Conservation (phyloP, 805 yeast genomes). For the Starmerella scarabaei region DNA sequence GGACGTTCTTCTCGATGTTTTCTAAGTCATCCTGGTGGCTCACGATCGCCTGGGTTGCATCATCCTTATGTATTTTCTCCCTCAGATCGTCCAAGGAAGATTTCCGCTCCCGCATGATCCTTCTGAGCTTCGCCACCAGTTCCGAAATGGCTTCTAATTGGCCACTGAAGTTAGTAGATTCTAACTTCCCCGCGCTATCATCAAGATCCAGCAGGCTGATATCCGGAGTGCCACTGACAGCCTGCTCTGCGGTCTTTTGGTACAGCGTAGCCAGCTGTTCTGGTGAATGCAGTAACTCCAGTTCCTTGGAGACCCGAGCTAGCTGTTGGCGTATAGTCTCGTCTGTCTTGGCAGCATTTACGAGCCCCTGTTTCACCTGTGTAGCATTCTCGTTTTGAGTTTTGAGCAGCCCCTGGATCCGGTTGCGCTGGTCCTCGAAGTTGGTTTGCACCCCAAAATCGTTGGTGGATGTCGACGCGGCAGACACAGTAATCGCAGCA, state of each 20-base stretch:
- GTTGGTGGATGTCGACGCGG: not conserved
- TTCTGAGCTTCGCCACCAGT: conserved; percentile 46
- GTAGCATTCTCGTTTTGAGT: conserved; percentile 16
- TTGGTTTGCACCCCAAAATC: conserved; percentile 3
- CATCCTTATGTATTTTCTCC: conserved; percentile 58
- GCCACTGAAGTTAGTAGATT: conserved; percentile 22
- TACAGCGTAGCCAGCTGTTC: conserved; percentile 20
- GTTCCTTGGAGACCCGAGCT: conserved; percentile 33
- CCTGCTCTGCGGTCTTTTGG: conserved; percentile 1
- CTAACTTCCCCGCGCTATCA: conserved; percentile 11
- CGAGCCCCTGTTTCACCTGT: conserved; percentile 26
- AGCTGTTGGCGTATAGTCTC: conserved; percentile 36
- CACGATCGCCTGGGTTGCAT: conserved; percentile 63
- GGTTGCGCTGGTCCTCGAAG: conserved; percentile 22
- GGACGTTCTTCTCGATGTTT: conserved; percentile 44
- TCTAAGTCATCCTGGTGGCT: conserved; percentile 41
- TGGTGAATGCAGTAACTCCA: conserved; percentile 38
- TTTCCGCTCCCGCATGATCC: conserved; percentile 50
- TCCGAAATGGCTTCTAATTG: conserved; percentile 42
- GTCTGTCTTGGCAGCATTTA: conserved; percentile 33
- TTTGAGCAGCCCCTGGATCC: conserved; percentile 23
- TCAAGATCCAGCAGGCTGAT: conserved; percentile 2
- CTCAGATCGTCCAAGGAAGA: conserved; percentile 54
- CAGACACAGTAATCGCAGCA: conserved; percentile 26
- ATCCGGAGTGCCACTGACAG: not conserved